Base-by-base conservation (phyloP, 768 basidiomycete genomes). In the Tephrocybe rancida region DNA sequence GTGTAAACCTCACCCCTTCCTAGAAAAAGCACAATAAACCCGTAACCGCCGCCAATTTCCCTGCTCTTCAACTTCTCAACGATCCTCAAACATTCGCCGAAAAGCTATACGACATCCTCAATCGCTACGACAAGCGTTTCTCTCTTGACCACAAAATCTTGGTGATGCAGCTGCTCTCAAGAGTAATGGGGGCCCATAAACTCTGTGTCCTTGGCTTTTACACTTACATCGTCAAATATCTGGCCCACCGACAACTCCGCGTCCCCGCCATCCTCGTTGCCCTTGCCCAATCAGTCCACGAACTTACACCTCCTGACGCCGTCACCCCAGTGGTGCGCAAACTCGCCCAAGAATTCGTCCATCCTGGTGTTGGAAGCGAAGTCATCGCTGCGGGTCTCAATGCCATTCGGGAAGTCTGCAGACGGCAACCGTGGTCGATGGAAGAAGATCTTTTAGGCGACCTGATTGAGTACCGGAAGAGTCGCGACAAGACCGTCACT, bases 341-440 rank as follows among this genome's bases (percentile, higher is more conserved):
- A 71, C 74, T 99, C 52, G 95, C 95, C 0, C 85, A 89, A 63
- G 96, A 99, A 66, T 99, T 98, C 61, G 90, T 99, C 2, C 95
- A 98, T 69, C 95, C 96, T 0, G 97, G 97, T 44, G 97, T 98
- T 2, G 92, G 92, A 1, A 84, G 88, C 61, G 95, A 98, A 69
- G 94, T 98, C 63, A 90, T 98, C 56, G 87, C 95, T 1, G 97
- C 96, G 0, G 97, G 97, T n/a, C 74, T 99, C 58, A 99, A 99
- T 69, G 83, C 92, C 14, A 93, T 99, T 37, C 81, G 95, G 26
- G 96, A 98, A 68, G 84, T 99, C n/a, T 97, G 94, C 68, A 71
- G 90, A 27, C 72, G 96, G 34, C 97, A 99, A 66, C 93, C 96
- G 3, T 95, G 94, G 92, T 86, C 90, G 49, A 98, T 99, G 89